Base-by-base conservation (phyloP, 2,329 filamentous ascomycete species). In the Colletotrichum musicola region DNA sequence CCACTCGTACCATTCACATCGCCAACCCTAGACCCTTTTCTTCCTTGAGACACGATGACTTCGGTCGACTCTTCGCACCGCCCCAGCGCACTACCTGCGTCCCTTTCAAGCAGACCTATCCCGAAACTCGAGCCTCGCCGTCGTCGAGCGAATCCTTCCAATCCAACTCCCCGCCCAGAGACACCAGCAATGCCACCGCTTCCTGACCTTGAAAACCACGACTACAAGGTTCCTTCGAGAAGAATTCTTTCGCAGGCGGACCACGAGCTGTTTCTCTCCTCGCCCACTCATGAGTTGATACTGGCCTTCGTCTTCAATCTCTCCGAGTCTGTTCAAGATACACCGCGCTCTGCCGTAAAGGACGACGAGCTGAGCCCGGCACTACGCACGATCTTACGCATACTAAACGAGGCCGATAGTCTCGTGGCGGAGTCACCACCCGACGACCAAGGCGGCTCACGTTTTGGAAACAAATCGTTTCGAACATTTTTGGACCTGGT, bases 391-490 rank as follows among this genome's bases (percentile, higher is more conserved):
- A 88, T 98, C 38, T 79, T 97, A 46, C 76, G 79, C 16, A 89
- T 98, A 20, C 85, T 99, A 12, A 86, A 91, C 40, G 86, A 90
- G 62, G 88, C 92, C 9, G 90, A 93, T 61, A 79, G 83, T 5
- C 84, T 95, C 1, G 85, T 97, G 5, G 81, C 85, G 14, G 82
- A 86, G 59, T 90, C 92, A 60, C 96, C 96, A 1, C 91, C 96
- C 0, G 87, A 95, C 73, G 94, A 98, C 71, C 93, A 95, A 54
- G 92, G 90, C 35, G 94, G 94, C 53, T 97, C 94, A 9, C 88
- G 96, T 27, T 99, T 99, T 78, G 97, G 96, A 54, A 99, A 99
- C 81, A 95, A 94, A 73, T 89, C 92, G 2, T 99, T 99, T 81
- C 89, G 94, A 57, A 86, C 88, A 66, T 95, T 97, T 75, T 86